phyloP scores from a whole-genome alignment of 208 protist genomes.

The Trypanosoma melophagium region DNA sequence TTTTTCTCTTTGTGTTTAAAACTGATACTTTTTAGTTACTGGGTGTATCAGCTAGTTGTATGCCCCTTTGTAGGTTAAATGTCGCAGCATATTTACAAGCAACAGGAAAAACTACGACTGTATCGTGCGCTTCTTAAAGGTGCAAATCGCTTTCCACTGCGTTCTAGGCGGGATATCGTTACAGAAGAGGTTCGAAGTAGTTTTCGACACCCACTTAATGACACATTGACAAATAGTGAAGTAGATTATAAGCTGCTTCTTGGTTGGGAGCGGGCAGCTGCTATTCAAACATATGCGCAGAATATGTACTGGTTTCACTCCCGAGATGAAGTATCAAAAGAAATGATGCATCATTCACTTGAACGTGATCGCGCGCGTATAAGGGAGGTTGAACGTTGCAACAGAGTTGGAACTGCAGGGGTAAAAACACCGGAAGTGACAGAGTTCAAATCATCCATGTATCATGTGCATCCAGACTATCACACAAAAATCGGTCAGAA shows the following conservation, averaged over 20 bases:
- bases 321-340: conserved; percentile 80
- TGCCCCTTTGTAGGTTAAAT: conserved; percentile 11
- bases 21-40: no score
- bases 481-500: conserved; percentile 69
- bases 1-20: no score
- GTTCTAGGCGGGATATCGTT: conserved; percentile 77
- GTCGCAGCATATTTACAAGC: conserved; percentile 45
- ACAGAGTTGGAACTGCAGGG: conserved; percentile 47
- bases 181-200: conserved; percentile 74
- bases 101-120: conserved; percentile 65
- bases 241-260: conserved; percentile 81
- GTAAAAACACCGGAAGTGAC: conserved; percentile 76
- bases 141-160: conserved; percentile 67
- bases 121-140: conserved; percentile 78
- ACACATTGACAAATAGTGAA: conserved; percentile 48
- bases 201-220: conserved; percentile 70
- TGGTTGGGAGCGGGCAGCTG: conserved; percentile 73
- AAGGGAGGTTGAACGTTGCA: conserved; percentile 54
- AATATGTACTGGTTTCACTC: conserved; percentile 93
- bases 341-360: conserved; percentile 82
- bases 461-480: conserved; percentile 89
- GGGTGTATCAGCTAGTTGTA: no score
- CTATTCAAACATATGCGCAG: conserved; percentile 76
- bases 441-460: conserved; percentile 85
- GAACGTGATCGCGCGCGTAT: conserved; percentile 58